These are phyloP conservation scores for Penicillium sp. DNA, from an alignment of 2,329 filamentous ascomycete genomes.

Conservation along the genomic window DNA sequence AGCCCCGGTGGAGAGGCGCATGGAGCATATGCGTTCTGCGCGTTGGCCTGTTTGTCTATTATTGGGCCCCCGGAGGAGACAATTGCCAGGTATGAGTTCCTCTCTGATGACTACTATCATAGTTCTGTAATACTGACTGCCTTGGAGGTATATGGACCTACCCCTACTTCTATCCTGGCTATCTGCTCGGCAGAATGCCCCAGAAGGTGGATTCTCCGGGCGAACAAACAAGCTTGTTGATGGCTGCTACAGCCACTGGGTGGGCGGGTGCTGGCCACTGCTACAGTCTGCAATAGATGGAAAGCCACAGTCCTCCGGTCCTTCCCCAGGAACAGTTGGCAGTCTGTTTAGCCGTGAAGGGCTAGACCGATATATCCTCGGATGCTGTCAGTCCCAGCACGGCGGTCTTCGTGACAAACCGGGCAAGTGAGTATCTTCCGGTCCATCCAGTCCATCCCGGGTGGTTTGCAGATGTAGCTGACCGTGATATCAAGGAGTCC, in stretches of 20 bases:
- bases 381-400: constrained; percentile 72
- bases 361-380: constrained; percentile 80
- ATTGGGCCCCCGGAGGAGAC: constrained; percentile 71
- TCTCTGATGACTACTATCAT: too few relatives aligned
- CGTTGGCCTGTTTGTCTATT: constrained; percentile 80
- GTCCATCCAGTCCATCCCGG: too few relatives aligned
- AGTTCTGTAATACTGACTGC: constrained; percentile 10
- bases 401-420: constrained; percentile 93
- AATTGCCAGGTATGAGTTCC: constrained; percentile 58
- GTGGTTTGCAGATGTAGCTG: constrained; percentile 13
- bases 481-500: constrained; percentile 51
- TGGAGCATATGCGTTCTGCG: constrained; percentile 94
- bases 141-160: constrained; percentile 67
- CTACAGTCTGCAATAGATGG: constrained; percentile 71
- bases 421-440: constrained; percentile 62
- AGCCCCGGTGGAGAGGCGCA: constrained; percentile 86
- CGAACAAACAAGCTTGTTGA: constrained; percentile 97
- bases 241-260: constrained; percentile 97
- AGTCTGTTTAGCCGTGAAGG: constrained; percentile 73
- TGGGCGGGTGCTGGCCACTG: constrained; percentile 89
- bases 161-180: constrained; percentile 78
- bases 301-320: too few relatives aligned
- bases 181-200: constrained; percentile 78
- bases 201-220: constrained; percentile 88
- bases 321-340: constrained; percentile 23